phyloP scores from a whole-genome alignment of 352 stramenopile species.

The Globisporangium apiculatum region DNA sequence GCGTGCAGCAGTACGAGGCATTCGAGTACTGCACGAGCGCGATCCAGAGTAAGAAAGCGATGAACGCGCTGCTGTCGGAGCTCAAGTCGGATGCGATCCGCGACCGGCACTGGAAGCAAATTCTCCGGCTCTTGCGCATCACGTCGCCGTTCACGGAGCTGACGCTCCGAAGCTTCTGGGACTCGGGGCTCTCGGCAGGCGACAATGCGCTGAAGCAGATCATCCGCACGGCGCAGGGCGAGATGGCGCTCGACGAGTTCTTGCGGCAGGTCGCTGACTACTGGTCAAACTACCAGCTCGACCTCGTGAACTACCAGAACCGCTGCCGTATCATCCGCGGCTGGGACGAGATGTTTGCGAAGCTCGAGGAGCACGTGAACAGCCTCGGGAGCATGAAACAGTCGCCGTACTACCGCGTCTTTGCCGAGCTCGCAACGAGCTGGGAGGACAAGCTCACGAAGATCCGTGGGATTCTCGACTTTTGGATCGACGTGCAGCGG shows the following conservation, averaged over 20 bases:
- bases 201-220: conserved; percentile 96
- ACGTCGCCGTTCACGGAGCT: conserved; percentile 92
- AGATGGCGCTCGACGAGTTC: conserved; percentile 99
- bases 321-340: conserved; percentile 96
- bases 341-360: conserved; percentile 99
- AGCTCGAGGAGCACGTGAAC: conserved; percentile 99
- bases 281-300: conserved; percentile 88
- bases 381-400: conserved; percentile 98
- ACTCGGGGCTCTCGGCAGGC: conserved; percentile 87
- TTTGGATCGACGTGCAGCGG: conserved; percentile 99
- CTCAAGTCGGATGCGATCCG: conserved; percentile 98
- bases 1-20: conserved; percentile 97
- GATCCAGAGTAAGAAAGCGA: conserved; percentile 91
- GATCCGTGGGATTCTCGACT: conserved; percentile 96
- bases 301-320: conserved; percentile 92
- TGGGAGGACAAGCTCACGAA: conserved; percentile 98
- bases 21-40: conserved; percentile 93
- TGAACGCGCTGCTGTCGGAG: conserved; percentile 94
- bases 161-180: conserved; percentile 97
- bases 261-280: conserved; percentile 91
- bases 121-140: conserved; percentile 93
- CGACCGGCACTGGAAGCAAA: conserved; percentile 98
- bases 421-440: conserved; percentile 95
- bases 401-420: conserved; percentile 98
- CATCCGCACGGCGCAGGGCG: conserved; percentile 96